Evolutionary conservation across 1,284 basidiomycete genomes (phyloP), one percentile per base, ranked within the genome.

Genomic region (Apiotrichum domesticum): DNA sequence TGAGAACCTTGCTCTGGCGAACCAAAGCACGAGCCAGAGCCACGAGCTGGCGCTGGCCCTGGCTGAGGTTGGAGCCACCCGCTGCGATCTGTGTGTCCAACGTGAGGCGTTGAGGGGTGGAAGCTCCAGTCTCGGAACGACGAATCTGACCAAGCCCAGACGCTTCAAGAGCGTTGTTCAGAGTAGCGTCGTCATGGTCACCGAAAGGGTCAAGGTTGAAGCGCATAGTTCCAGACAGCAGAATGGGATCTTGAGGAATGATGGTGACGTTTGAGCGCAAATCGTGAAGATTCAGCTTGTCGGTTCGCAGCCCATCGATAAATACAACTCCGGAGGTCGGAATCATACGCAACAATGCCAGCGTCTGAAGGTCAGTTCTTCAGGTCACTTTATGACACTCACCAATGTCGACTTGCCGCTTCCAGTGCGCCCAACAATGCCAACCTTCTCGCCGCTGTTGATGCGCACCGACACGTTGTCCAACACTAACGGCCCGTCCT

Each of bases 151-250:
- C 70, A 1, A 81, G 68, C 43, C 80, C 79, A 39, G 80, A 80
- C 6, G 64, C 69, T 57, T 80, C 73, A 3, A 82, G 72, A 5
- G 80, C 80, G 54, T 75, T 77, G 68, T 81, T 80, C 43, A 83
- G 74, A 51, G 75, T 75, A 9, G 81, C 81, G 68, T 91, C 88
- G 52, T 88, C 85, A 66, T 85, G 80, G 67, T 86, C 80, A 6
- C 80, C 82, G 68, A 90, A 90, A 0, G 88, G 88, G 55, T 81
- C 79, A 3, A 94, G 81, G 70, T 93, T 92, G 62, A 83, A 83
- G 42, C 90, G 82, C 46, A 93, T 74, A 2, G 87, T 88, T 37
- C 90, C 89, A 21, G 87, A 89, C 74, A 79, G 87, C 78, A 86
- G 68, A 14, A 73, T 63, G 7, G 88, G 87, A 80, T 83, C 77